A percentile compares a stretch with the other conserved stretches of the same genome.
These are phyloP conservation scores for Trichoderma asperelloides DNA, from an alignment of 495 filamentous ascomycete species.

Conservation along the genomic window DNA sequence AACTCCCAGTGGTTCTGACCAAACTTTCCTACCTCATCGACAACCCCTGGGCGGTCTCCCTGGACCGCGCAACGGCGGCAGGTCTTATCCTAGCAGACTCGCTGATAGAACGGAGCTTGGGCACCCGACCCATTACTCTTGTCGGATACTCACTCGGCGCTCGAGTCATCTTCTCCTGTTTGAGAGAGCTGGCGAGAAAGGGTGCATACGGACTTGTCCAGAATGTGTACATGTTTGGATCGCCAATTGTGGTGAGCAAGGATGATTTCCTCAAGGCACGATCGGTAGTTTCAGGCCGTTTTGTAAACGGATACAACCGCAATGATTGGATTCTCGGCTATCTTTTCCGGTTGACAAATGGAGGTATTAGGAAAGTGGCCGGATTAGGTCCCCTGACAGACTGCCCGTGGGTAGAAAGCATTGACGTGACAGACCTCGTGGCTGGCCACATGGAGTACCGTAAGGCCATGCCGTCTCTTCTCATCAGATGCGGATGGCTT, in stretches of 20 bases:
- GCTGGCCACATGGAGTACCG: constrained; percentile 97
- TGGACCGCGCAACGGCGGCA: constrained; percentile 77
- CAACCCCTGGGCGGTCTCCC: constrained; percentile 94
- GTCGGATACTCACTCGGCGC: constrained; percentile 93
- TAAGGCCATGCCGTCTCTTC: constrained; percentile 75
- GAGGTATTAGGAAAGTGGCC: constrained; percentile 83
- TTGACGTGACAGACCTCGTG: constrained; percentile 78
- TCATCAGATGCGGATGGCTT: constrained; percentile 74
- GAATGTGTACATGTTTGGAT: constrained; percentile 92
- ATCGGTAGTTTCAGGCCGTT: constrained; percentile 76
- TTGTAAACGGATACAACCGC: constrained; percentile 87
- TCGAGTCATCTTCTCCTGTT: constrained; percentile 84
- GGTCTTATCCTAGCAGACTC: constrained; percentile 96
- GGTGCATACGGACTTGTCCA: constrained; percentile 91
- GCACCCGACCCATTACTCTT: constrained; percentile 85
- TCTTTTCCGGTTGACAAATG: constrained; percentile 87
- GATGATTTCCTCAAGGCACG: constrained; percentile 82
- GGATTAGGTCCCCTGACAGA: constrained; percentile 76
- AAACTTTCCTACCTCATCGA: constrained; percentile 97
- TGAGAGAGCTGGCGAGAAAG: constrained; percentile 75
- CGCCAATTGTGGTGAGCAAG: constrained; percentile 81
- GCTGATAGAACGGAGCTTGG: constrained; percentile 83
- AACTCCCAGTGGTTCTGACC: constrained; percentile 82
- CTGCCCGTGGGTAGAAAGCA: constrained; percentile 77
- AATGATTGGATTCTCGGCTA: constrained; percentile 99